Conservation (phyloP, 2,329 filamentous ascomycete species). For the Seiridium unicorne region DNA sequence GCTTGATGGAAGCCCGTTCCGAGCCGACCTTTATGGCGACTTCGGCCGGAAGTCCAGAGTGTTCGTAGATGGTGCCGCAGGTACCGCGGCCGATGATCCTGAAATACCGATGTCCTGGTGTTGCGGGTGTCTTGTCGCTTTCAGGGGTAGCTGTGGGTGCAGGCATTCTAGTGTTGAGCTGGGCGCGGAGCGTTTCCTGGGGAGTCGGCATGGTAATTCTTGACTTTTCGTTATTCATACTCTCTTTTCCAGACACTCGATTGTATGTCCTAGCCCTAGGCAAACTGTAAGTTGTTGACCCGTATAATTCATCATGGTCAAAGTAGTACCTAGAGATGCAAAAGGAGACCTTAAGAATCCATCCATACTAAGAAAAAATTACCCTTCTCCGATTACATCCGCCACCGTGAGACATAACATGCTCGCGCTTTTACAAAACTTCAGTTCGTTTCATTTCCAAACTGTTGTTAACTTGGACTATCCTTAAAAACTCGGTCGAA, state of each 20-base stretch:
- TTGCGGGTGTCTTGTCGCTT: background rate
- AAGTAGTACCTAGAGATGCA: background rate
- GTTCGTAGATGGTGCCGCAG: constrained; percentile 1
- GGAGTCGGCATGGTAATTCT: background rate
- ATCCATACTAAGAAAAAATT: too few relatives aligned
- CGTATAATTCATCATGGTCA: background rate
- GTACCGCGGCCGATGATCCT: background rate
- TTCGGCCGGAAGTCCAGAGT: background rate
- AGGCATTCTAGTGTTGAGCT: background rate
- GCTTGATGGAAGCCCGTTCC: background rate
- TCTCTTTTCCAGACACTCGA: background rate
- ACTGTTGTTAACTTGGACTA: too few relatives aligned
- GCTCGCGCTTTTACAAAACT: too few relatives aligned
- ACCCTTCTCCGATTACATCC: too few relatives aligned
- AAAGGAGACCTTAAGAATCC: too few relatives aligned
- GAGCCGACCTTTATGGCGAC: constrained; percentile 1
- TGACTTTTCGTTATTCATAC: background rate
- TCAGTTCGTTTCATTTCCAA: too few relatives aligned
- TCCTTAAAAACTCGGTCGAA: too few relatives aligned
- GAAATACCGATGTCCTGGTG: background rate
- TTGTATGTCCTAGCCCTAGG: too few relatives aligned
- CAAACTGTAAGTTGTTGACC: too few relatives aligned
- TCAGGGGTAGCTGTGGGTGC: background rate
- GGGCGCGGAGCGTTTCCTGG: background rate
- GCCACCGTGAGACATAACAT: too few relatives aligned